Conservation (phyloP, 2,329 filamentous ascomycete species). For the Arthrinium phaeospermum region DNA sequence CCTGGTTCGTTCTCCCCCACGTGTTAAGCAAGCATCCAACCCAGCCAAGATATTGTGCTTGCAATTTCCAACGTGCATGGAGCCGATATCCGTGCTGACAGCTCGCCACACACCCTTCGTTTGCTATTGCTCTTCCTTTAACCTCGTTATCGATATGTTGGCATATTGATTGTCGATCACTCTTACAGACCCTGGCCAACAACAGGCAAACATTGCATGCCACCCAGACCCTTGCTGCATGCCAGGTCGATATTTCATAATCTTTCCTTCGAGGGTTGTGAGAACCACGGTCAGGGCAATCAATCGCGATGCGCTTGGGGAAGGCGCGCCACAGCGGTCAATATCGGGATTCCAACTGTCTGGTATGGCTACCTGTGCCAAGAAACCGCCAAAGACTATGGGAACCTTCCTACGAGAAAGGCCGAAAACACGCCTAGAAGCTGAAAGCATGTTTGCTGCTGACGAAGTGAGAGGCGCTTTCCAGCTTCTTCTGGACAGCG, state of each 20-base stretch:
- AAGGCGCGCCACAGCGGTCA: background rate
- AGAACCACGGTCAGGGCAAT: no score
- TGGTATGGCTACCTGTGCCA: background rate
- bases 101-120: background rate
- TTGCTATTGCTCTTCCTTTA: background rate
- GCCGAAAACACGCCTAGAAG: background rate
- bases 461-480: background rate
- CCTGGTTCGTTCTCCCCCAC: background rate
- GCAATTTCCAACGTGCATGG: constrained; percentile 6
- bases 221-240: background rate
- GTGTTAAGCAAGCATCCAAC: background rate
- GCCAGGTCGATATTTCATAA: background rate
- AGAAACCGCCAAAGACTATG: background rate
- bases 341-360: background rate
- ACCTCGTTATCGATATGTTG: background rate
- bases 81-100: background rate
- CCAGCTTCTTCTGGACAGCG: background rate
- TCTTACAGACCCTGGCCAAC: background rate
- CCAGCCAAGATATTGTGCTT: background rate
- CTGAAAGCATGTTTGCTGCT: background rate
- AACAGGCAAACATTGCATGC: background rate
- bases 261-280: background rate
- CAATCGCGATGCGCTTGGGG: no score
- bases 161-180: background rate
- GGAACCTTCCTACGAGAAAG: background rate